Percentiles rank a stretch among this genome's conserved stretches.
phyloP scores from a whole-genome alignment of 2,329 filamentous ascomycete genomes.

The Lasiodiplodia citricola region DNA sequence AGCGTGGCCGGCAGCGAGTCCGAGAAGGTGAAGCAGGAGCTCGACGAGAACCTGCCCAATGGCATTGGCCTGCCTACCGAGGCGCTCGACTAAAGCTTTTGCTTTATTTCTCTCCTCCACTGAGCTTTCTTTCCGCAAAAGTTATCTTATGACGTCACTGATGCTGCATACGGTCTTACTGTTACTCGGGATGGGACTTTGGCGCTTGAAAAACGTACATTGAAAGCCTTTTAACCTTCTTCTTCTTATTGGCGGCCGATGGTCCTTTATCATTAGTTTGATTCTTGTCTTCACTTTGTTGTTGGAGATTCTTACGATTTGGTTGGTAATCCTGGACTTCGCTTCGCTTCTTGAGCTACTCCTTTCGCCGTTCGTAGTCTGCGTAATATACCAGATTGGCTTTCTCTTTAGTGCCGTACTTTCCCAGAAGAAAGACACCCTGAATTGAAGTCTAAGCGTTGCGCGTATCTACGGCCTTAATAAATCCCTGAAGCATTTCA shows the following conservation, averaged over 20 bases:
- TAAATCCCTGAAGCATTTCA: not conserved
- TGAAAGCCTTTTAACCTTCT: not conserved
- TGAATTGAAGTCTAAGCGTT: not conserved
- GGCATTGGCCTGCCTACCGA: slow-evolving; percentile 38
- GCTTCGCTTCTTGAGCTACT: not conserved
- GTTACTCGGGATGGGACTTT: not conserved
- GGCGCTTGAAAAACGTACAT: not conserved
- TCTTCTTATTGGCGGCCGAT: not conserved
- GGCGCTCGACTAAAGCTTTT: slow-evolving; percentile 30
- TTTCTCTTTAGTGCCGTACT: not conserved
- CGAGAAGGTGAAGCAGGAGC: slow-evolving; percentile 30
- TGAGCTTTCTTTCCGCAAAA: not conserved
- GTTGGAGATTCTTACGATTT: not conserved
- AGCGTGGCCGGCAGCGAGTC: slow-evolving; percentile 28
- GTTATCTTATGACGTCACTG: not conserved
- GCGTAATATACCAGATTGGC: not conserved
- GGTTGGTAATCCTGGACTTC: not conserved
- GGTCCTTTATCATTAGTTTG: not conserved
- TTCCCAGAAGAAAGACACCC: not conserved
- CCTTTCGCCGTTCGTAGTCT: not conserved
- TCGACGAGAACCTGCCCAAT: slow-evolving; percentile 36
- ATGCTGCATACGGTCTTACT: not conserved
- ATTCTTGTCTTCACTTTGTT: not conserved
- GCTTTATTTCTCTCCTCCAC: not conserved
- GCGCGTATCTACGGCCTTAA: not conserved